A percentile compares a stretch with the other conserved stretches of the same genome.
Evolutionary conservation across 2,329 filamentous ascomycete species (phyloP).

Genomic region (Colletotrichum aenigma): DNA sequence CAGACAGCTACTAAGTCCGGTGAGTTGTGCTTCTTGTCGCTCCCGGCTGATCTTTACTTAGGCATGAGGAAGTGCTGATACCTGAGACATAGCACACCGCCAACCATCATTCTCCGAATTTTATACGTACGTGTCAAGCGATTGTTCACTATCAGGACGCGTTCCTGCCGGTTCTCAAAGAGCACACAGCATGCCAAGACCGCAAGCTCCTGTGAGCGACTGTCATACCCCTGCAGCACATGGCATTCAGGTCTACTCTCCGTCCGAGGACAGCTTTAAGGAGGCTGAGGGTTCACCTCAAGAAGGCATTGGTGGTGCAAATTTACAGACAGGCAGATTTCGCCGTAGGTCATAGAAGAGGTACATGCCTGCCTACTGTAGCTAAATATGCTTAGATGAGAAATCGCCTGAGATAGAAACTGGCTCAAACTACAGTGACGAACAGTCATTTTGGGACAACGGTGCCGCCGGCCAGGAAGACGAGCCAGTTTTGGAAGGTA

Average conservation of each 20-base stretch:
- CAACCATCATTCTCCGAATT: conserved; percentile 11
- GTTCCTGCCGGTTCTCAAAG: not conserved
- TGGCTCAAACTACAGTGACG: not conserved
- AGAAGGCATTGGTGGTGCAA: not conserved
- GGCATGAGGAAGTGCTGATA: not conserved
- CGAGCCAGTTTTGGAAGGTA: not conserved
- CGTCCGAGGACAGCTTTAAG: not conserved
- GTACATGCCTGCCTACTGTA: not conserved
- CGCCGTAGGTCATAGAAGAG: not conserved
- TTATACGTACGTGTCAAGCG: conserved; percentile 2
- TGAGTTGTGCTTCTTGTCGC: not conserved
- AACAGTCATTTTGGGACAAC: not conserved
- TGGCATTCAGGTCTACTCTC: not conserved
- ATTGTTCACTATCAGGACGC: not conserved
- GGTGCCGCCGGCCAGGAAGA: not conserved
- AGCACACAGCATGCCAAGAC: not conserved
- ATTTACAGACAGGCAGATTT: not conserved
- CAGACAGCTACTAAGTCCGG: not conserved
- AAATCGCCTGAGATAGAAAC: not conserved
- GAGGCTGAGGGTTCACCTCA: not conserved
- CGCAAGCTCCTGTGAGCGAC: not conserved
- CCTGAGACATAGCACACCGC: not conserved
- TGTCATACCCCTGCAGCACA: not conserved
- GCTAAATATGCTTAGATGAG: not conserved
- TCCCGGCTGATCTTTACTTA: not conserved